A percentile compares a stretch with the other conserved stretches of the same genome.
These are phyloP conservation scores for Exidia glandulosa DNA, from an alignment of 768 basidiomycete species.

Conservation along the genomic window DNA sequence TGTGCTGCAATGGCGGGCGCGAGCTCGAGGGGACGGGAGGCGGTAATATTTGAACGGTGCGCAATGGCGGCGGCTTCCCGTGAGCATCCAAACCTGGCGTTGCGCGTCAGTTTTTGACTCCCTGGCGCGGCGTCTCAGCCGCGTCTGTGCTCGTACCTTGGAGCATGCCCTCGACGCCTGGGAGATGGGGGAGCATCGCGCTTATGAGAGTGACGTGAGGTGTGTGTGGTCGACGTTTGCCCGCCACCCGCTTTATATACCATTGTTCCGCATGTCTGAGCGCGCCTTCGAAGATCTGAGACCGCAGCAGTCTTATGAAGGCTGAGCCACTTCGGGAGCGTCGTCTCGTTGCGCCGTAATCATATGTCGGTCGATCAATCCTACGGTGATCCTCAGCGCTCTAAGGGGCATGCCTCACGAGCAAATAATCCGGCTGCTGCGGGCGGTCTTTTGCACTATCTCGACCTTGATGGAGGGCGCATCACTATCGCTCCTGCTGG, in stretches of 20 bases:
- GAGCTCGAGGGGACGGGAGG: background rate
- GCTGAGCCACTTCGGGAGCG: background rate
- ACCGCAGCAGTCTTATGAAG: background rate
- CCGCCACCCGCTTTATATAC: background rate
- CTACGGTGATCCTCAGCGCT: background rate
- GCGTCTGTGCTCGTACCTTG: background rate
- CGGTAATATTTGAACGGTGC: background rate
- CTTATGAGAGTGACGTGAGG: background rate
- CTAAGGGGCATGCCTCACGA: background rate
- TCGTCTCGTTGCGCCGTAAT: background rate
- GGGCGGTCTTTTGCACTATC: background rate
- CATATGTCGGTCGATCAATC: background rate
- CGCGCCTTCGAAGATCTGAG: background rate
- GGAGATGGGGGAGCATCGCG: background rate
- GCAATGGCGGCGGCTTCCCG: background rate
- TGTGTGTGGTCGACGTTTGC: background rate
- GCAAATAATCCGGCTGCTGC: background rate
- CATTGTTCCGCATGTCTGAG: background rate
- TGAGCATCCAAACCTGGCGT: background rate
- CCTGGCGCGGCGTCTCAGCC: too few species aligned
- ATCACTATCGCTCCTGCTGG: background rate
- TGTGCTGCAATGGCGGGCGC: background rate
- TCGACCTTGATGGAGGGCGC: background rate
- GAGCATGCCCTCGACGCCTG: background rate
- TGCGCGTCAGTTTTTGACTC: too few species aligned